Conservation (phyloP, 2,329 filamentous ascomycete genomes). For the Aspergillus sp. region DNA sequence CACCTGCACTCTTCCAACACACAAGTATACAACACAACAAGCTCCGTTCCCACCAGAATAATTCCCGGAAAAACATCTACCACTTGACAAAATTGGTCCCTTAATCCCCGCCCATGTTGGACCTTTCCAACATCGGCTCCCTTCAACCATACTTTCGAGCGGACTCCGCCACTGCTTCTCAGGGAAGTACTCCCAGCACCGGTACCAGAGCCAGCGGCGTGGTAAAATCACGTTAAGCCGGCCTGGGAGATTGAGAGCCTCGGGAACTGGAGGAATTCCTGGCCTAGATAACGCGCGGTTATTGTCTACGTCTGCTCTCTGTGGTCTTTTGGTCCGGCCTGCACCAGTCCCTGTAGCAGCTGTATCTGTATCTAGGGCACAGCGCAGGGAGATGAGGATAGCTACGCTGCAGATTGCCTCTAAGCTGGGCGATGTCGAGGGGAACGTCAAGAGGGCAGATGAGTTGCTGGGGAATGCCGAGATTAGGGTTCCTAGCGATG, state of each 20-base stretch:
- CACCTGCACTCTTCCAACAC: not conserved
- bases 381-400: constrained; percentile 41
- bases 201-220: not conserved
- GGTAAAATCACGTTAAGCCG: not conserved
- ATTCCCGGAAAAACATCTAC: not conserved
- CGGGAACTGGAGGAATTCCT: not conserved
- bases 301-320: not conserved
- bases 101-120: not conserved
- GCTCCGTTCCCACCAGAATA: not conserved
- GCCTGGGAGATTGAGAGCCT: not conserved
- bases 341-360: not conserved
- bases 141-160: too few relatives aligned
- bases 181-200: not conserved
- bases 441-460: constrained; percentile 47
- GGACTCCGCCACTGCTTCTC: not conserved
- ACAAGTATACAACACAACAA: not conserved
- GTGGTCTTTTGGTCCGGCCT: not conserved
- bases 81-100: not conserved
- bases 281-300: not conserved
- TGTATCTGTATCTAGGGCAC: not conserved
- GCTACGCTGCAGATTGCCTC: constrained; percentile 50
- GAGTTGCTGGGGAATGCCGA: constrained; percentile 41
- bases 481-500: constrained; percentile 5
- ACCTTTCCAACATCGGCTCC: not conserved
- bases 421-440: constrained; percentile 43